Percentiles rank a stretch among this genome's conserved stretches.
Conservation (phyloP, 73 alveolate species). For the Paramecium sonneborni region DNA sequence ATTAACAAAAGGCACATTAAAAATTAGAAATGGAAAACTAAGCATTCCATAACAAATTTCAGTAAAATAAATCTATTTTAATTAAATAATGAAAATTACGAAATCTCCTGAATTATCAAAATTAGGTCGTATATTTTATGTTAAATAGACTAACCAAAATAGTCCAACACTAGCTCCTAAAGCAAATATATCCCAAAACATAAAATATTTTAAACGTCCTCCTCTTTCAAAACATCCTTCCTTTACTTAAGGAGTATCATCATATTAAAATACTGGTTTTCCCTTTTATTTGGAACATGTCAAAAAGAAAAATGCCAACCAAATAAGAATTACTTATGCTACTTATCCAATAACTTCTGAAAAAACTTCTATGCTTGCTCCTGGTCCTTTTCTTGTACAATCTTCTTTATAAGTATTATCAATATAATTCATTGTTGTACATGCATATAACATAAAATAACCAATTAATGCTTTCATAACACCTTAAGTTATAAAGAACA, state of each 20-base stretch:
- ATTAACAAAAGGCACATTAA: conserved; percentile 42
- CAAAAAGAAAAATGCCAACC: conserved; percentile 58
- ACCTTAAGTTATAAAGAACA: conserved; percentile 61
- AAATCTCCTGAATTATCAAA: conserved; percentile 61
- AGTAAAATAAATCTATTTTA: conserved; percentile 28
- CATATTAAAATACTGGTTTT: conserved; percentile 42
- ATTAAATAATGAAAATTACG: neutral
- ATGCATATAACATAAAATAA: conserved; percentile 56
- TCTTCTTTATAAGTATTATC: neutral
- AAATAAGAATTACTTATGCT: conserved; percentile 38
- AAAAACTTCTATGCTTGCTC: conserved; percentile 43
- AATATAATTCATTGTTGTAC: conserved; percentile 20
- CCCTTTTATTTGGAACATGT: conserved; percentile 63
- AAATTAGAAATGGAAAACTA: conserved; percentile 62
- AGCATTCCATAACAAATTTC: conserved; percentile 58
- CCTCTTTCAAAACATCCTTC: conserved; percentile 60
- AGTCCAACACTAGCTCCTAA: conserved; percentile 50
- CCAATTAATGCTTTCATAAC: conserved; percentile 60
- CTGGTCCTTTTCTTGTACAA: conserved; percentile 55
- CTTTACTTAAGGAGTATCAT: neutral
- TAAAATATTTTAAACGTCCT: conserved; percentile 53
- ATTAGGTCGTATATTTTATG: neutral
- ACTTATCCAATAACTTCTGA: conserved; percentile 48
- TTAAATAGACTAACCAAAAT: conserved; percentile 54
- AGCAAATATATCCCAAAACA: conserved; percentile 63